Base-by-base conservation (phyloP, 2,329 filamentous ascomycete species). In the Verticillium longisporum region DNA sequence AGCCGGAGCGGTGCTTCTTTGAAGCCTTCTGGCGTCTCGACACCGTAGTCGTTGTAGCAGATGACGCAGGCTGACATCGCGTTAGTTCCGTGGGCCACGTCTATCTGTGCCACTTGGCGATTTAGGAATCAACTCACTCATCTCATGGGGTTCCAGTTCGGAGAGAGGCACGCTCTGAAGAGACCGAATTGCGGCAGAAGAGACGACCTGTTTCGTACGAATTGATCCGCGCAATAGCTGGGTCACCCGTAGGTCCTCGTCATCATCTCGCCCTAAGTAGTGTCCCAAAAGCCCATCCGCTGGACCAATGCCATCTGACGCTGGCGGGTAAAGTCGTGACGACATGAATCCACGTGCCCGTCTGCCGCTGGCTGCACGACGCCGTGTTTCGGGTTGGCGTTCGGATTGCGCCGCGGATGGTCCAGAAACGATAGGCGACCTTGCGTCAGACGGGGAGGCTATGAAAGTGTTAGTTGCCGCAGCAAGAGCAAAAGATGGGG, bases 41-140 rank as follows among this genome's bases (percentile, higher is more conserved):
- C 74, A 37, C 83, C 83, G 66, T 82, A 87, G 9, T 86, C 83
- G 64, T 86, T 87, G 68, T 88, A 88, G 72, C 85, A 88, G 62
- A 88, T 88, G 21, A 83, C 78, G 68, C 85, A 88, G 14, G 73
- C 85, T 88, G 64, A 36, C 1, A 53, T 11, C 14, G 13, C 2
- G 56, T 64, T 45, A 62, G 33, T 26, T 6, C 50, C 61, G 57
- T 5, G 58, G 45, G 9, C 2, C n/a, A n/a, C n/a, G 10, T 26
- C 26, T 26, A 50, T 50, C 9, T 9, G 7, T 18, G 4, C 4
- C n/a, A 50, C 10, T 10, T 26, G 9, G 9, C 18, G 7, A 50
- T 50, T 2, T n/a, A 7, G 1, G 18, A 18, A 9, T 50, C 9
- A 21, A 50, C 79, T 71, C 72, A 84, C 82, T 79, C 67, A 73